Percentiles rank a stretch among this genome's conserved stretches.
phyloP scores from a whole-genome alignment of 2,329 filamentous ascomycete genomes.

The Penicillium sp. region DNA sequence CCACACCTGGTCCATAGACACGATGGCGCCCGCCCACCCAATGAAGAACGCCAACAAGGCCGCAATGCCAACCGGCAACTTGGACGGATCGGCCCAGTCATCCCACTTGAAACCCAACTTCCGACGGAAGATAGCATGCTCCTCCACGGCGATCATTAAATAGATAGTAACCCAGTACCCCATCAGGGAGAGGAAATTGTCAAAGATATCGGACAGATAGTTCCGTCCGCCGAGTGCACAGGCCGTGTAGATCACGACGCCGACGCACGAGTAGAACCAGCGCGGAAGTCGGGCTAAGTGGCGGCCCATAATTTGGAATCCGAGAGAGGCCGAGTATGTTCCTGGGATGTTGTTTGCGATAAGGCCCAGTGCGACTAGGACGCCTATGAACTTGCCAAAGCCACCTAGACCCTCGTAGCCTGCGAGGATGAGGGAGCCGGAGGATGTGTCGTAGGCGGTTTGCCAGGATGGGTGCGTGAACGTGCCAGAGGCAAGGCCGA shows the following conservation, averaged over 20 bases:
- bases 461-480: conserved; percentile 26
- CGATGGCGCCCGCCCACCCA: conserved; percentile 29
- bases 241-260: conserved; percentile 33
- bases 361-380: conserved; percentile 35
- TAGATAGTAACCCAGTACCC: conserved; percentile 39
- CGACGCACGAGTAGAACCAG: conserved; percentile 35
- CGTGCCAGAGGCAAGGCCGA: conserved; percentile 32
- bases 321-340: conserved; percentile 35
- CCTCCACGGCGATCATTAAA: conserved; percentile 34
- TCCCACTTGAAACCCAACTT: conserved; percentile 32
- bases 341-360: conserved; percentile 37
- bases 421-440: conserved; percentile 32
- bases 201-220: conserved; percentile 35
- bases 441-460: conserved; percentile 16
- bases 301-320: conserved; percentile 34
- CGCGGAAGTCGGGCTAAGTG: conserved; percentile 31
- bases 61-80: conserved; percentile 36
- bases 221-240: conserved; percentile 36
- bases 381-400: conserved; percentile 35
- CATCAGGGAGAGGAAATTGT: conserved; percentile 39
- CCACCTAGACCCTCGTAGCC: conserved; percentile 29
- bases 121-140: conserved; percentile 39
- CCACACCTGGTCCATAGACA: conserved; percentile 31
- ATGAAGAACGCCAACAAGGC: conserved; percentile 28
- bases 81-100: conserved; percentile 30